These are phyloP conservation scores for Melampsora americana DNA, from an alignment of 1,284 basidiomycete species.

Conservation along the genomic window DNA sequence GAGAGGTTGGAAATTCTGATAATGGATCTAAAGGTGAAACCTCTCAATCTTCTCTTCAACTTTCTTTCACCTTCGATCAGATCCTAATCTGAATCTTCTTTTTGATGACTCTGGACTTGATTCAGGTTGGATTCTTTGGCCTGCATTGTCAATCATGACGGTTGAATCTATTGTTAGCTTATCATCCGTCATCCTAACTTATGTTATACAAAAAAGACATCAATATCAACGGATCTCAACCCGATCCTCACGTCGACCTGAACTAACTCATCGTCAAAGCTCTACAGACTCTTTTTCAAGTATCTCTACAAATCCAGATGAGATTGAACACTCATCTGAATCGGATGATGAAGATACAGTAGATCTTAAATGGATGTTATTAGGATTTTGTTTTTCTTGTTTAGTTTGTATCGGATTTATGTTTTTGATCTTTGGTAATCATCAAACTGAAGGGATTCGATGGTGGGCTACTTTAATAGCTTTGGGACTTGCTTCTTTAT, in stretches of 20 bases:
- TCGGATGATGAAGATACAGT: conserved; percentile 10
- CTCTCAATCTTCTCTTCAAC: conserved; percentile 45
- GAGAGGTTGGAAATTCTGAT: conserved; percentile 76
- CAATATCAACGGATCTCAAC: not conserved
- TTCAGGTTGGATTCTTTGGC: conserved; percentile 66
- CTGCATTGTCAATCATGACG: conserved; percentile 86
- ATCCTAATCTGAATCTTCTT: conserved; percentile 14
- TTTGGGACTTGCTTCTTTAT: conserved; percentile 36
- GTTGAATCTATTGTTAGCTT: conserved; percentile 80
- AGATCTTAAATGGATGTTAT: not conserved
- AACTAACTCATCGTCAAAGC: not conserved
- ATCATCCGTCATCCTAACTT: conserved; percentile 63
- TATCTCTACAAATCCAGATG: conserved; percentile 2
- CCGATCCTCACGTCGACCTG: conserved; percentile 51
- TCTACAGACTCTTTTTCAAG: not conserved
- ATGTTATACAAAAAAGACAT: not conserved
- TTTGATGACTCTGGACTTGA: not conserved
- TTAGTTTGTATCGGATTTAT: conserved; percentile 34
- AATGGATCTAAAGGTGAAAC: conserved; percentile 69
- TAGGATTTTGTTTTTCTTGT: conserved; percentile 26
- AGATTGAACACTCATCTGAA: conserved; percentile 11
- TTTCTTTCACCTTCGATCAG: conserved; percentile 43
- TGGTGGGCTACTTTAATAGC: conserved; percentile 43
- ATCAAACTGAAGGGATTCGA: conserved; percentile 20
- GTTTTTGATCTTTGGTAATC: conserved; percentile 14